Evolutionary conservation across 345 rosid species (phyloP).

Genomic region (Eucalyptus rudis): DNA sequence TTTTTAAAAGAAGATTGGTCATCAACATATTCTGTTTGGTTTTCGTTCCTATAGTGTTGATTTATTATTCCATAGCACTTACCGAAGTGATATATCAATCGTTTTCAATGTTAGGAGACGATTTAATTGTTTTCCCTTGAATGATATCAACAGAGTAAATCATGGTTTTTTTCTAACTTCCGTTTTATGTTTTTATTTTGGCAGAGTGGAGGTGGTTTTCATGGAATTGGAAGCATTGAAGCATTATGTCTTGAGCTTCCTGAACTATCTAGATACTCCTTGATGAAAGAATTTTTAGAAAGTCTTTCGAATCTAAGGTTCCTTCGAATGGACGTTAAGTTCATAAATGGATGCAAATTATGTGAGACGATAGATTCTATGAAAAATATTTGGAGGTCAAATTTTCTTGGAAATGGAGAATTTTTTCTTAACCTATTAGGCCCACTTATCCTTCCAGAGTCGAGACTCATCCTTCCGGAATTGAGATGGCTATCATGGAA

Average conservation of each 20-base stretch:
- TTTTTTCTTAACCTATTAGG: too few species aligned
- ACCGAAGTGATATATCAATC: too few species aligned
- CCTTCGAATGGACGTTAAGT: neutral
- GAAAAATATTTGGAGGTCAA: too few species aligned
- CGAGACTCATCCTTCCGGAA: fast-evolving
- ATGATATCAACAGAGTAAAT: fast-evolving
- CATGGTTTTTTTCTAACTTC: neutral
- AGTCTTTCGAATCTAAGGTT: neutral
- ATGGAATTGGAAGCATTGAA: neutral
- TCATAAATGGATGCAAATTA: too few species aligned
- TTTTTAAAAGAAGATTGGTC: neutral
- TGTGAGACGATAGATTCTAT: too few species aligned
- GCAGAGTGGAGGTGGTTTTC: neutral
- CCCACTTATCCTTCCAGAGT: too few species aligned
- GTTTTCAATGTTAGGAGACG: fast-evolving
- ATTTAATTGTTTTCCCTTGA: neutral
- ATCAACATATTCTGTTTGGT: neutral
- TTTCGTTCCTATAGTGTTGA: fast-evolving
- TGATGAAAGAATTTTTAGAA: neutral
- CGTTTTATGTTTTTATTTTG: neutral
- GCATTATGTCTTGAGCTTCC: fast-evolving
- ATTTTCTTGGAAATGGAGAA: too few species aligned
- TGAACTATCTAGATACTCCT: neutral
- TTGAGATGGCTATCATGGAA: too few species aligned
- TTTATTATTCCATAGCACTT: fast-evolving